These are phyloP conservation scores for Creolimax fragrantissima DNA, from an alignment of 78 protist genomes.

Conservation along the genomic window DNA sequence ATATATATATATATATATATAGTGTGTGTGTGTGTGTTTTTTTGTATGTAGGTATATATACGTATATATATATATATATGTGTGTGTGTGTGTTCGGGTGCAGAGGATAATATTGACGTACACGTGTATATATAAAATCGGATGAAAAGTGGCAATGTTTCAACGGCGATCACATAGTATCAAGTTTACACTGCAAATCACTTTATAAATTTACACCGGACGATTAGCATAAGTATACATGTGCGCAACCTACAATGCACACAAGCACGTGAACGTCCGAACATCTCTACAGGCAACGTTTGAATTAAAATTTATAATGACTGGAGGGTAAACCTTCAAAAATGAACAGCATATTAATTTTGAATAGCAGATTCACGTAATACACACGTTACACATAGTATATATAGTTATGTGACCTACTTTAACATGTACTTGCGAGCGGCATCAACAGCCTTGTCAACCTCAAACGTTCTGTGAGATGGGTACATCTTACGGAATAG, in stretches of 20 bases:
- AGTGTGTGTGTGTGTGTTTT: neutral
- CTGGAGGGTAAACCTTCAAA: no score
- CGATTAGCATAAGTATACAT: neutral
- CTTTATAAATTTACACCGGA: neutral
- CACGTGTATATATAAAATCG: neutral
- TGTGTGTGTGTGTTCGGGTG: neutral
- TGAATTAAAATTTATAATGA: no score
- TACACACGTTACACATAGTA: no score
- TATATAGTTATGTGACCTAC: no score
- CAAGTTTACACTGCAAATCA: no score
- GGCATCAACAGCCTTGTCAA: neutral
- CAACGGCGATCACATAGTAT: no score
- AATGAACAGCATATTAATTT: no score
- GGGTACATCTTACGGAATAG: conserved; percentile 55
- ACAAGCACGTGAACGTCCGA: neutral
- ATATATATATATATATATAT: neutral
- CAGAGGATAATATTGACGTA: neutral
- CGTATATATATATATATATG: neutral
- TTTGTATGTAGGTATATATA: neutral
- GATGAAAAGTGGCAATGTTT: no score
- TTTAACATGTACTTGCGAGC: neutral
- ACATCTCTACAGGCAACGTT: neutral
- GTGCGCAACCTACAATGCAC: neutral
- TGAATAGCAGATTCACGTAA: no score
- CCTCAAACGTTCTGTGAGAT: conserved; percentile 53